Conservation (phyloP, 2,329 filamentous ascomycete species). For the Penicillium occitanis region DNA sequence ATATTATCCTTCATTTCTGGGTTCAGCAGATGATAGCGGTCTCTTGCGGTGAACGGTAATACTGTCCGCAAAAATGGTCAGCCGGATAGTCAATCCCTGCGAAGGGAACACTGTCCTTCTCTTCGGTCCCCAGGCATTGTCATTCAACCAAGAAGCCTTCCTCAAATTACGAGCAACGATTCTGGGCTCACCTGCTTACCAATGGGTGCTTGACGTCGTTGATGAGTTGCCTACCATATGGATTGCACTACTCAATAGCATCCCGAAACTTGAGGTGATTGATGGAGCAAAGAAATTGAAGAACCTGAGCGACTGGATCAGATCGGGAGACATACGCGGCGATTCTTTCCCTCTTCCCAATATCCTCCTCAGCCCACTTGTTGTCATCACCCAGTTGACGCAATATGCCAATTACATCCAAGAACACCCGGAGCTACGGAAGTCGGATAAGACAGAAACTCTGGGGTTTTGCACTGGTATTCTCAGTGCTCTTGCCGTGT, state of each 20-base stretch:
- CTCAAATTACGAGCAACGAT: background rate
- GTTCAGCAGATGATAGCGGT: background rate
- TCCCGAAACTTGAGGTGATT: background rate
- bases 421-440: background rate
- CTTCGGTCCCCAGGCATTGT: constrained; percentile 6
- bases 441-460: background rate
- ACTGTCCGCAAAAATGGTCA: constrained; percentile 39
- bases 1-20: background rate
- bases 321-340: background rate
- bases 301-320: background rate
- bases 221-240: background rate
- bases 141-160: constrained; percentile 4
- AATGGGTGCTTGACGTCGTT: background rate
- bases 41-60: background rate
- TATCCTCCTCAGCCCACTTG: background rate
- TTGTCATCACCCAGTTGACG: background rate
- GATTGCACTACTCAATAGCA: background rate
- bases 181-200: background rate
- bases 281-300: background rate
- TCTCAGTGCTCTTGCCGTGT: constrained; percentile 29
- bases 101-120: constrained; percentile 1
- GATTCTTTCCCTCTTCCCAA: background rate
- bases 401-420: background rate
- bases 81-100: background rate
- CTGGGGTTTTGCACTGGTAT: constrained; percentile 5